Evolutionary conservation across 805 yeast species (phyloP).

Genomic region (Wickerhamiella dianesei): DNA sequence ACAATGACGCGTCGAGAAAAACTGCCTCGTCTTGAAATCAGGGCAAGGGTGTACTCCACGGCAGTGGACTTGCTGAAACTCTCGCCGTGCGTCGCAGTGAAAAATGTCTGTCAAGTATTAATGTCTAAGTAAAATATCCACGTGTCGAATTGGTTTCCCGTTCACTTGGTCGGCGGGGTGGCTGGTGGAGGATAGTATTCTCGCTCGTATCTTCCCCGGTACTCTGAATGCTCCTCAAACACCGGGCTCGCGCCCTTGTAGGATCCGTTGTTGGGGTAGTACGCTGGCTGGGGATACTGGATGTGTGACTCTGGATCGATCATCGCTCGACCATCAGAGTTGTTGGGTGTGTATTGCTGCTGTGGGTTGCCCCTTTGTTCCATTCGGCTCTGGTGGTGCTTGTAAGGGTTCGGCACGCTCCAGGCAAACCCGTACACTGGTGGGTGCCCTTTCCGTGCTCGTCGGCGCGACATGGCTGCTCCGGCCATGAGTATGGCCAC

Average conservation of each 20-base stretch:
- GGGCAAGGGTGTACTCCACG: no score
- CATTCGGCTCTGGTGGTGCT: no score
- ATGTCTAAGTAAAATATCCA: no score
- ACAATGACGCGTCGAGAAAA: no score
- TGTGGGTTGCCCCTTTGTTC: no score
- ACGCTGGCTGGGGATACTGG: neutral
- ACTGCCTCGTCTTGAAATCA: no score
- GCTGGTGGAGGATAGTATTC: neutral
- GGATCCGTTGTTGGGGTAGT: neutral
- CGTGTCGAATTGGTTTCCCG: neutral
- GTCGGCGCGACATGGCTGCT: slow-evolving; percentile 13
- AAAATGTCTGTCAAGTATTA: no score
- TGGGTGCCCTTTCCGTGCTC: slow-evolving; percentile 11
- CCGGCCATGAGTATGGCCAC: slow-evolving; percentile 18
- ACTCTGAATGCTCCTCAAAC: neutral
- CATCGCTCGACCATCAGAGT: no score
- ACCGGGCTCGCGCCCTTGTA: neutral
- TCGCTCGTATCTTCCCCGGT: neutral
- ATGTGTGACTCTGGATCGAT: neutral
- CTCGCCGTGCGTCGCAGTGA: no score
- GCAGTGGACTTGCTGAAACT: no score
- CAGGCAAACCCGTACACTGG: slow-evolving; percentile 17
- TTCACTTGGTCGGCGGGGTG: neutral
- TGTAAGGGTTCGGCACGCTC: slow-evolving; percentile 18
- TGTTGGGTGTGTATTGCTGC: no score